Conservation (phyloP, 192 early-diverging fungal species). For the Chytriomyces sp. region DNA sequence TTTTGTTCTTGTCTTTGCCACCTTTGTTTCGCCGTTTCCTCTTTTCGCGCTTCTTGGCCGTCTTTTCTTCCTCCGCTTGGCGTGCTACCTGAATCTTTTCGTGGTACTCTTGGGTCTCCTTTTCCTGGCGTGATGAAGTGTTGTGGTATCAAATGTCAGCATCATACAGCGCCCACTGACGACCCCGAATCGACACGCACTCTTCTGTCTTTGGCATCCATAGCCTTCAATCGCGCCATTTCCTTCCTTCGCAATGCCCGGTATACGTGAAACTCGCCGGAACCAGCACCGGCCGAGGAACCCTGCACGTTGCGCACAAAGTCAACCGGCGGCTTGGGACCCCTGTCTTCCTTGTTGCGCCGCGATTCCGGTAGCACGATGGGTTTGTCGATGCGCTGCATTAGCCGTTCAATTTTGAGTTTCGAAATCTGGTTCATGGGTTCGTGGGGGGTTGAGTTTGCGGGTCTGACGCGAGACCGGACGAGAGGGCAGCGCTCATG, state of each 20-base stretch:
- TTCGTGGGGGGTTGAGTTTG: background rate
- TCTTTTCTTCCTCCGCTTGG: slow-evolving; percentile 75
- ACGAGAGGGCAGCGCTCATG: too few species aligned
- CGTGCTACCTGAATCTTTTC: slow-evolving; percentile 58
- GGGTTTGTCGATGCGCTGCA: slow-evolving; percentile 81
- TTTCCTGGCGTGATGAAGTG: slow-evolving; percentile 46
- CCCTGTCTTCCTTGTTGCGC: slow-evolving; percentile 34
- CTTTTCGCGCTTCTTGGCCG: slow-evolving; percentile 86
- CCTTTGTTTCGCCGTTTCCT: slow-evolving; percentile 61
- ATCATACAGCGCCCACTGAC: background rate
- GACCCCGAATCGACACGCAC: slow-evolving; percentile 36
- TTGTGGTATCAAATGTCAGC: background rate
- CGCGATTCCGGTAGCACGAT: slow-evolving; percentile 68
- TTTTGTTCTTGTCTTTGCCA: slow-evolving; percentile 65
- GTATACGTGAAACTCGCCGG: slow-evolving; percentile 96
- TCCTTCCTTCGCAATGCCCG: slow-evolving; percentile 84
- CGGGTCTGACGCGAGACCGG: too few species aligned
- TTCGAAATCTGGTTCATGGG: slow-evolving; percentile 12
- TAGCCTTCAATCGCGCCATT: slow-evolving; percentile 73
- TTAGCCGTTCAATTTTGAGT: slow-evolving; percentile 67
- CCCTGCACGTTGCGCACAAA: slow-evolving; percentile 90
- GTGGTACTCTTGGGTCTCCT: slow-evolving; percentile 62
- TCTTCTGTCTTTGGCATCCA: slow-evolving; percentile 74
- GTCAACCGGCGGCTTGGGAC: slow-evolving; percentile 70
- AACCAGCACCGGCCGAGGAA: slow-evolving; percentile 93